Evolutionary conservation across 2,329 filamentous ascomycete genomes (phyloP), one percentile per base, ranked within the genome.

Genomic region (Penicillium olsonii): DNA sequence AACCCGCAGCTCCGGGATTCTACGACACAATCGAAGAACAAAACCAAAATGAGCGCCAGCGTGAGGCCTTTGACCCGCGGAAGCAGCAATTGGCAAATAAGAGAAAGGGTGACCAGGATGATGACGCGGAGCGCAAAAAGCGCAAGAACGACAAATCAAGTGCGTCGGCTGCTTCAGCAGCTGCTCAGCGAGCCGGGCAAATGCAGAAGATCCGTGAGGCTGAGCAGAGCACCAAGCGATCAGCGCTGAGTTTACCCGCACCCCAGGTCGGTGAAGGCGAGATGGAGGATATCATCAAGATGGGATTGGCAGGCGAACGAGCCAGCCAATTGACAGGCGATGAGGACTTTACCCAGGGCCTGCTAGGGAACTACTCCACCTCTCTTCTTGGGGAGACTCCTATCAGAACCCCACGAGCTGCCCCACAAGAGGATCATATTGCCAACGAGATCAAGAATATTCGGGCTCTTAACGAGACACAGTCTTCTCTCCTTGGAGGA

Each of bases 371-470:
- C 60, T 99, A 99, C n/a, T 31, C 29, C 70, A 84, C 87, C 14
- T 85, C 83, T 33, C 83, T 96, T 44, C 87, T 94, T 66, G 86
- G 84, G 45, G 85, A 81, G 51, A 92, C 90, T 11, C 94, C 94
- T 0, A 95, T 99, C 54, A 85, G 94, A 55, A 99, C 94, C 4
- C 94, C 94, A 3, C 85, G 87, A 69, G 94, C 92, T 3, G 88
- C 94, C 0, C 88, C 91, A 40, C 90, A 96, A 67, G 92, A 99
- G 67, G 94, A 99, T 64, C 87, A 90, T 58, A 94, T 99, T 51
- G 91, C 92, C 57, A 99, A 97, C 68, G 94, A 99, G 71, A 92
- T 97, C 55, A 85, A 87, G 50, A 97, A 99, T 68, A 96, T 96
- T 40, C 84, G 88, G 57, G 90, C 94, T 7, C 77, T 96, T 42